phyloP scores from a whole-genome alignment of 768 basidiomycete genomes.

The Rhizopogon salebrosus region DNA sequence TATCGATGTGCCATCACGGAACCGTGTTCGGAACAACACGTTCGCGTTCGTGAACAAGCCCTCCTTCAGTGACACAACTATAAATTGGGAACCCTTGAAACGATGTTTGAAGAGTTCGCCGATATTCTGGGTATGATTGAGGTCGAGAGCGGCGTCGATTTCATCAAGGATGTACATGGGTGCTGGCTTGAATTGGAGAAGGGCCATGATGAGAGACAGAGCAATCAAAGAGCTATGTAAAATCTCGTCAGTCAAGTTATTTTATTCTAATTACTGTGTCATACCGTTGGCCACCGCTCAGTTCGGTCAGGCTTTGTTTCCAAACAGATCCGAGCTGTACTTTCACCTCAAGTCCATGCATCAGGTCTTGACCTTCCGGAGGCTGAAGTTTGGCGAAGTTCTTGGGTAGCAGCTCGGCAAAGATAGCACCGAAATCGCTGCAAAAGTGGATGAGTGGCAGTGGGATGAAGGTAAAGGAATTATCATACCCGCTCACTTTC shows the following conservation, averaged over 20 bases:
- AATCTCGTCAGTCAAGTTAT: slow-evolving; percentile 2
- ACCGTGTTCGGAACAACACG: slow-evolving; percentile 76
- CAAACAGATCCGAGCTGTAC: slow-evolving; percentile 92
- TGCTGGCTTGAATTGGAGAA: slow-evolving; percentile 98
- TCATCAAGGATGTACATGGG: slow-evolving; percentile 96
- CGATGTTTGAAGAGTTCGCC: too few species aligned
- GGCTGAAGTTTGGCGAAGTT: slow-evolving; percentile 69
- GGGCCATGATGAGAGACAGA: slow-evolving; percentile 95
- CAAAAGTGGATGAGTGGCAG: background rate
- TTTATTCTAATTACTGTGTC: slow-evolving; percentile 16
- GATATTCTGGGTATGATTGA: slow-evolving; percentile 82
- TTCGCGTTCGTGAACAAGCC: slow-evolving; percentile 92
- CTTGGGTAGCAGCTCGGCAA: slow-evolving; percentile 90
- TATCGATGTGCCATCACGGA: slow-evolving; percentile 90
- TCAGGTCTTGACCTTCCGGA: slow-evolving; percentile 81
- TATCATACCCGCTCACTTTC: slow-evolving; percentile 76
- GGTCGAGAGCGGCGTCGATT: slow-evolving; percentile 74
- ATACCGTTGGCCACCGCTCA: slow-evolving; percentile 95
- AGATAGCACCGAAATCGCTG: slow-evolving; percentile 95
- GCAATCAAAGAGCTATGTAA: slow-evolving; percentile 85
- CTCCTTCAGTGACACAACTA: slow-evolving; percentile 95
- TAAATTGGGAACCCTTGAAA: slow-evolving; percentile 35
- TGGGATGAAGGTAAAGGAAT: background rate
- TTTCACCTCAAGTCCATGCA: slow-evolving; percentile 95
- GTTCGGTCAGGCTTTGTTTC: slow-evolving; percentile 96